phyloP scores from a whole-genome alignment of 148 eudicot genomes.

The Rhododendron molle region DNA sequence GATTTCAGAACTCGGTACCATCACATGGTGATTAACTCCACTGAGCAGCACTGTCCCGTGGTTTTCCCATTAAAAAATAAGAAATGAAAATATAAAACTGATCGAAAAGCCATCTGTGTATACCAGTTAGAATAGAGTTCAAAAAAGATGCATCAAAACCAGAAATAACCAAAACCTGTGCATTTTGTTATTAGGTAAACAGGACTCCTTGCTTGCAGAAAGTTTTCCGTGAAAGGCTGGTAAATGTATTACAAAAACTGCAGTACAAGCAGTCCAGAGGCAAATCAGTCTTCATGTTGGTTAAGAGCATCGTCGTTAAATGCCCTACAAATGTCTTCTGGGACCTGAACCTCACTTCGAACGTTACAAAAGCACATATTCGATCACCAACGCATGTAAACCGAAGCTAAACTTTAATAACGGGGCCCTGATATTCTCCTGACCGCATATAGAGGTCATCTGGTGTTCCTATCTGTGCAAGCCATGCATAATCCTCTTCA shows the following conservation, averaged over 20 bases:
- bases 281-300: neutral
- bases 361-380: neutral
- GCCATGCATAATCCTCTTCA: constrained; percentile 86
- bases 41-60: too few relatives aligned
- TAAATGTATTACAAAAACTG: neutral
- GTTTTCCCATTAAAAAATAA: too few relatives aligned
- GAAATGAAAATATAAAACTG: neutral
- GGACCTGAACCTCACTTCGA: neutral
- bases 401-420: constrained; percentile 30
- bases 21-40: too few relatives aligned
- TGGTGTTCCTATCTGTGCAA: constrained; percentile 68
- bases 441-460: constrained; percentile 61
- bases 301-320: neutral
- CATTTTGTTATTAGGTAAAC: neutral
- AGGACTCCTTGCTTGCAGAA: neutral
- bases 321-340: neutral
- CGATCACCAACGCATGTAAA: neutral
- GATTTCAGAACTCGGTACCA: too few relatives aligned
- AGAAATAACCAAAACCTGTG: neutral
- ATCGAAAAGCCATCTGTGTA: neutral
- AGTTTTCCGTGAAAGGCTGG: neutral
- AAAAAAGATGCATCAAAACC: neutral
- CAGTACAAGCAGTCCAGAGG: neutral
- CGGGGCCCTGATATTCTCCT: constrained; percentile 64
- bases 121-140: neutral